Evolutionary conservation across 2,329 filamentous ascomycete genomes (phyloP).

Genomic region (Penicillium corylophilum): DNA sequence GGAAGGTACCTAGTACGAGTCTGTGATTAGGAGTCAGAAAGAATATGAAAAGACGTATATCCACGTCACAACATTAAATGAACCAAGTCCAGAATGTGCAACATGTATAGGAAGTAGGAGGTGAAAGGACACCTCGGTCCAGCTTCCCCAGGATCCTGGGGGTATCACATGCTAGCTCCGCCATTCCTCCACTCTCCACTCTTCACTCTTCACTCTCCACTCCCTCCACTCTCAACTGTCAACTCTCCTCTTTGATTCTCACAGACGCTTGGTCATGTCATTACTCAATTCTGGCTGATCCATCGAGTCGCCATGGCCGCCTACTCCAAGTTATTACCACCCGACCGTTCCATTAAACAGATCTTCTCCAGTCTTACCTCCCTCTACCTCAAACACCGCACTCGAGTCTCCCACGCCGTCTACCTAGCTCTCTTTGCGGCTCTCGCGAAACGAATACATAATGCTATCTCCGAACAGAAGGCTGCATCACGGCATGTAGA

Average conservation of each 20-base stretch:
- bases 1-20: neutral
- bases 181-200: slow-evolving; percentile 6
- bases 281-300: slow-evolving; percentile 20
- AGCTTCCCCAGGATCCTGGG: slow-evolving; percentile 21
- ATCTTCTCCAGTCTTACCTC: slow-evolving; percentile 65
- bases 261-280: slow-evolving; percentile 18
- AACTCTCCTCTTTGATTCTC: neutral
- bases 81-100: too few relatives aligned
- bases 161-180: slow-evolving; percentile 26
- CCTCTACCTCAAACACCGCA: slow-evolving; percentile 77
- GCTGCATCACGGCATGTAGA: slow-evolving; percentile 72
- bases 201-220: neutral
- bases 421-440: slow-evolving; percentile 80
- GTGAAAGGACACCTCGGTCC: slow-evolving; percentile 16
- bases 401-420: slow-evolving; percentile 75
- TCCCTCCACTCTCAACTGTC: neutral
- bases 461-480: slow-evolving; percentile 91
- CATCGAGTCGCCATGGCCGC: slow-evolving; percentile 59
- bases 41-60: too few relatives aligned
- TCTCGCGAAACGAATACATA: slow-evolving; percentile 80
- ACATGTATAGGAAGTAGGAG: neutral
- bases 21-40: neutral
- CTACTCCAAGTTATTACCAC: slow-evolving; percentile 69
- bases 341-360: slow-evolving; percentile 64
- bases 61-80: too few relatives aligned